Conservation (phyloP, 139 green algal species). For the Bryopsis sp. region DNA sequence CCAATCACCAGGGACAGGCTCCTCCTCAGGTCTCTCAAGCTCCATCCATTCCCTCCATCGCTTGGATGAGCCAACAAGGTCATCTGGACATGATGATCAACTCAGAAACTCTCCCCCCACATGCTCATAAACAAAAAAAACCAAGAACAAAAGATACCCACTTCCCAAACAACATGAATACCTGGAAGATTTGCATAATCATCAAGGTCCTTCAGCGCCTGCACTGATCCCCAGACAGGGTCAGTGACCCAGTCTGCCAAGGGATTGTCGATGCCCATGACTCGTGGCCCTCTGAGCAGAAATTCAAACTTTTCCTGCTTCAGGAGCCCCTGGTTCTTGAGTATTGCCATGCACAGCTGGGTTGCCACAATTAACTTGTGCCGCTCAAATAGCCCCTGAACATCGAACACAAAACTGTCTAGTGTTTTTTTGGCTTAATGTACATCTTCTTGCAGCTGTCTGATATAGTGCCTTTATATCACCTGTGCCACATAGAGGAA, state of each 20-base stretch:
- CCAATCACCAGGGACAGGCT: conserved; percentile 84
- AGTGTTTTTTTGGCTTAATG: background rate
- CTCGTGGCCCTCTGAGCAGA: conserved; percentile 57
- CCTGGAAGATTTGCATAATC: conserved; percentile 64
- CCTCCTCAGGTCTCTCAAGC: conserved; percentile 77
- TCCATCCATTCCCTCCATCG: conserved; percentile 88
- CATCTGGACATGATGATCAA: conserved; percentile 34
- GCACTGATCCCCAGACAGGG: conserved; percentile 39
- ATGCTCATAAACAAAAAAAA: background rate
- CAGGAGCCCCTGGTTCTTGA: conserved; percentile 58
- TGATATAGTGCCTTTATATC: no score
- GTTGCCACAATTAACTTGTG: conserved; percentile 89
- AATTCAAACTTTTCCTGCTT: conserved; percentile 68
- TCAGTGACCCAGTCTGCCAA: conserved; percentile 72
- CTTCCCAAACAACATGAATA: no score
- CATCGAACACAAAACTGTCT: background rate
- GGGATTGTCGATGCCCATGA: conserved; percentile 64
- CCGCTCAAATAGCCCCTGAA: conserved; percentile 82
- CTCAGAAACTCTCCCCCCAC: background rate
- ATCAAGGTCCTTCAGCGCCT: conserved; percentile 64
- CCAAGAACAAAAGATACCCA: background rate
- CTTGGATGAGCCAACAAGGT: conserved; percentile 72
- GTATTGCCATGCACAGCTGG: conserved; percentile 76
- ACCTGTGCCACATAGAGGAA: conserved; percentile 66
- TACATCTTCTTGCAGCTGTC: no score